These are phyloP conservation scores for Eutrema salsugineum DNA, from an alignment of 441 rosid genomes.

Conservation along the genomic window DNA sequence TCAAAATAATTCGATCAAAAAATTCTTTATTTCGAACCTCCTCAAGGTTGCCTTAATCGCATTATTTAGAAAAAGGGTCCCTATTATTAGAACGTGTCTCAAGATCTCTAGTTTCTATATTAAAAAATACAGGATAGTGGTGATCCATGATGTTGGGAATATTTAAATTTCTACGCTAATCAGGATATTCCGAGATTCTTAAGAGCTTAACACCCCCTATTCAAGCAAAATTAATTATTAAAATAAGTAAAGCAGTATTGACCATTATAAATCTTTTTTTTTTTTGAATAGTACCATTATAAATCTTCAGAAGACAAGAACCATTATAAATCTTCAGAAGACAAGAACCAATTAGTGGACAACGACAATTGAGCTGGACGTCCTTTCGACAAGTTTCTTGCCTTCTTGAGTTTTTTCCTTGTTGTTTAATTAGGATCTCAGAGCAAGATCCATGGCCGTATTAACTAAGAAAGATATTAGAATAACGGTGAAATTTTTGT, in stretches of 20 bases:
- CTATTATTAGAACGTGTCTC: constrained; percentile 27
- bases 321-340: constrained; percentile 13
- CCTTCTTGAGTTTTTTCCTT: not conserved
- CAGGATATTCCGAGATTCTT: constrained; percentile 22
- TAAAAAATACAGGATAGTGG: constrained; percentile 28
- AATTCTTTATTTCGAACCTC: not conserved
- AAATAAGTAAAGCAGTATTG: not conserved
- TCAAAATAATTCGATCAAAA: constrained; percentile 5
- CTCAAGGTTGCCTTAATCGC: not conserved
- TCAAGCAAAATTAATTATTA: not conserved
- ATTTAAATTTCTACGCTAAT: not conserved
- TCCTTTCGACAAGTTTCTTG: constrained; percentile 20
- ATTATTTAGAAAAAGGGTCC: constrained; percentile 3
- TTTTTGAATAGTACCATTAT: too few relatives aligned
- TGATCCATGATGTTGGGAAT: constrained; percentile 24
- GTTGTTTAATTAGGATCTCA: not conserved
- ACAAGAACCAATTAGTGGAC: constrained; percentile 30
- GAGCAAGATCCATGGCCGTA: constrained; percentile 2
- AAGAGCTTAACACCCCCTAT: constrained; percentile 20
- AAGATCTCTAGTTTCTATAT: not conserved
- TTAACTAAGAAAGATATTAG: not conserved
- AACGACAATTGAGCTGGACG: constrained; percentile 15
- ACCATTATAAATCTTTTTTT: constrained; percentile 8
- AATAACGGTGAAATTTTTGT: not conserved
- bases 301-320: constrained; percentile 13